phyloP scores from a whole-genome alignment of 441 rosid genomes.

The Euphorbia corollata region DNA sequence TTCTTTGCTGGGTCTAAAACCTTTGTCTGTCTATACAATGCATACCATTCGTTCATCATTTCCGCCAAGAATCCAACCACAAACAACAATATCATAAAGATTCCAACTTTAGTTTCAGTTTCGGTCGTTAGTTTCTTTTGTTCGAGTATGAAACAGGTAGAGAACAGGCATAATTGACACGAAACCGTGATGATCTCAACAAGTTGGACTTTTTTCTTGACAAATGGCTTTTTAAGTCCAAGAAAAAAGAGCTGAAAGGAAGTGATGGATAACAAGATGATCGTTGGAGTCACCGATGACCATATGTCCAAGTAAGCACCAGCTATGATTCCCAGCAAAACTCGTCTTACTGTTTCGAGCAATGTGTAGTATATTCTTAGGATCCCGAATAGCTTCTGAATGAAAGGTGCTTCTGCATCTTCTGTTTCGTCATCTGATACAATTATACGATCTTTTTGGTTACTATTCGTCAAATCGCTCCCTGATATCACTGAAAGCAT shows the following conservation, averaged over 20 bases:
- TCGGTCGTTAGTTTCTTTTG: slow-evolving; percentile 35
- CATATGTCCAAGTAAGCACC: slow-evolving; percentile 51
- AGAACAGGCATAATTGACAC: slow-evolving; percentile 31
- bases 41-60: no score
- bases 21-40: no score
- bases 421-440: slow-evolving; percentile 91
- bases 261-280: slow-evolving; percentile 30
- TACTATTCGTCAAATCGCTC: slow-evolving; percentile 33
- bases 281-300: slow-evolving; percentile 43
- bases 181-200: no score
- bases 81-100: slow-evolving; percentile 34
- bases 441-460: slow-evolving; percentile 50
- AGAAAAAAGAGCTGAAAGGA: no score
- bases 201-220: no score
- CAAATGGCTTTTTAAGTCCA: no score
- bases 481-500: slow-evolving; percentile 82
- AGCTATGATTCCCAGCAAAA: slow-evolving; percentile 50
- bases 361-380: no score
- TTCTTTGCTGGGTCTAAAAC: no score
- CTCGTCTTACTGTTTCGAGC: no score
- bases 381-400: no score
- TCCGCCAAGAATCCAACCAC: no score
- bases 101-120: slow-evolving; percentile 45
- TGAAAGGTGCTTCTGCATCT: slow-evolving; percentile 47
- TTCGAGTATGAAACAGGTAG: slow-evolving; percentile 44